Conservation (phyloP, 2,329 filamentous ascomycete genomes). For the Phyllosticta paracitricarpa region DNA sequence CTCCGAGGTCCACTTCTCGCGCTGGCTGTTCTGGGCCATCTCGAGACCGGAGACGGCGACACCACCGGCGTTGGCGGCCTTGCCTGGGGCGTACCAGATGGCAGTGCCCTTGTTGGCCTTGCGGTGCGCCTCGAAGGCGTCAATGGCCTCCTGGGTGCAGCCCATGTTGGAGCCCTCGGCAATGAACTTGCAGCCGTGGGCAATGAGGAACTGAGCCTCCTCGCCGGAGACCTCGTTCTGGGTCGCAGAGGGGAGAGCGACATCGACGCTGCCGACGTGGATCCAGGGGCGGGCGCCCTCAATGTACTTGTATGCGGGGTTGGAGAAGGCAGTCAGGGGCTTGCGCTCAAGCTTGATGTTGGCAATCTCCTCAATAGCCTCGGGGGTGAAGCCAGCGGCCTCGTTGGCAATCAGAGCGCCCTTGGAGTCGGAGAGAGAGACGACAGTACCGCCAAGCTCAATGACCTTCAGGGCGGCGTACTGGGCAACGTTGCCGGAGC, state of each 20-base stretch:
- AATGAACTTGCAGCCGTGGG: constrained; percentile 69
- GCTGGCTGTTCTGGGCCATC: constrained; percentile 96
- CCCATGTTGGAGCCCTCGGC: constrained; percentile 99
- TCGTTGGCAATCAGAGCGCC: constrained; percentile 68
- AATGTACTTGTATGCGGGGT: constrained; percentile 72
- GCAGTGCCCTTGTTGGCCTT: constrained; percentile 57
- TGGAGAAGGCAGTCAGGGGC: constrained; percentile 63
- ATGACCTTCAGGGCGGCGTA: constrained; percentile 94
- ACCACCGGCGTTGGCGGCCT: constrained; percentile 95
- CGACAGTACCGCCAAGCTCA: constrained; percentile 84
- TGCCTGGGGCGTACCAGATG: constrained; percentile 91
- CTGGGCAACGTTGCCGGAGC: constrained; percentile 95
- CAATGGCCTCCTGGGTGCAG: constrained; percentile 90
- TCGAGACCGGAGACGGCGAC: constrained; percentile 95
- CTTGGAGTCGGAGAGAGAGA: constrained; percentile 89
- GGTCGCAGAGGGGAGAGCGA: constrained; percentile 86
- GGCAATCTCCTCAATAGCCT: constrained; percentile 70
- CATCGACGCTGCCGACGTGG: constrained; percentile 79
- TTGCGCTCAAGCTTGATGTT: constrained; percentile 79
- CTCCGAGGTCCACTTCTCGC: constrained; percentile 75
- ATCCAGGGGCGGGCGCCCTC: constrained; percentile 83
- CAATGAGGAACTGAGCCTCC: constrained; percentile 75
- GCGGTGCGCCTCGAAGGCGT: constrained; percentile 75
- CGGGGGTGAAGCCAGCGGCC: constrained; percentile 63
- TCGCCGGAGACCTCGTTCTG: constrained; percentile 95